These are phyloP conservation scores for Candida odintsovae DNA, from an alignment of 805 yeast genomes.

Conservation along the genomic window DNA sequence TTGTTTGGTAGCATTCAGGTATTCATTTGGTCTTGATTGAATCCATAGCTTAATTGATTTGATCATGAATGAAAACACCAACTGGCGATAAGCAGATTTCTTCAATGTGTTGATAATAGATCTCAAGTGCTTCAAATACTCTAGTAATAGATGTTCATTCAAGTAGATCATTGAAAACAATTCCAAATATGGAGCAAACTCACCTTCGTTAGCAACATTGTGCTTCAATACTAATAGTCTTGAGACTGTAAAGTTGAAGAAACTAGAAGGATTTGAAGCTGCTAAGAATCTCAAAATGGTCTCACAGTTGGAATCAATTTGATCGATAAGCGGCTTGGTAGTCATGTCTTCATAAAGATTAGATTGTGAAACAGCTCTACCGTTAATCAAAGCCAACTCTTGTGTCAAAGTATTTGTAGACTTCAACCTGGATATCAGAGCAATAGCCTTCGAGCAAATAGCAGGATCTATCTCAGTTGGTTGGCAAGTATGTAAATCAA, in stretches of 20 bases:
- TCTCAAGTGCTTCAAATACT: constrained; percentile 35
- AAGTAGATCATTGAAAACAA: constrained; percentile 38
- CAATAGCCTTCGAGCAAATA: constrained; percentile 25
- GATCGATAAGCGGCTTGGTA: constrained; percentile 21
- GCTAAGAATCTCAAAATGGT: constrained; percentile 40
- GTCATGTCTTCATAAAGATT: constrained; percentile 16
- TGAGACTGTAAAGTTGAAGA: constrained; percentile 28
- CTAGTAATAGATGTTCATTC: constrained; percentile 29
- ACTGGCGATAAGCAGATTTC: constrained; percentile 40
- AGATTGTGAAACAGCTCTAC: constrained; percentile 13
- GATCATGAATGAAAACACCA: constrained; percentile 40
- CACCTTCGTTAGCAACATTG: constrained; percentile 29
- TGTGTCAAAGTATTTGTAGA: constrained; percentile 27
- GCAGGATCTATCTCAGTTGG: constrained; percentile 26
- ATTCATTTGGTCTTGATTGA: constrained; percentile 42
- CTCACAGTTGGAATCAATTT: constrained; percentile 34
- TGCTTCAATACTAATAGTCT: constrained; percentile 29
- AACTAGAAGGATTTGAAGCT: constrained; percentile 44
- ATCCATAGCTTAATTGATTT: constrained; percentile 45
- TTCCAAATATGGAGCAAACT: constrained; percentile 40
- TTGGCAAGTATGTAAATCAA: constrained; percentile 28
- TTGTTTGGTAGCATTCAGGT: constrained; percentile 21
- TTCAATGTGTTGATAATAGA: constrained; percentile 31
- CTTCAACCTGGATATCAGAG: constrained; percentile 25
- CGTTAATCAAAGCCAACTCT: constrained; percentile 27